Base-by-base conservation (phyloP, 2,329 filamentous ascomycete species). In the Fusarium euwallaceae region DNA sequence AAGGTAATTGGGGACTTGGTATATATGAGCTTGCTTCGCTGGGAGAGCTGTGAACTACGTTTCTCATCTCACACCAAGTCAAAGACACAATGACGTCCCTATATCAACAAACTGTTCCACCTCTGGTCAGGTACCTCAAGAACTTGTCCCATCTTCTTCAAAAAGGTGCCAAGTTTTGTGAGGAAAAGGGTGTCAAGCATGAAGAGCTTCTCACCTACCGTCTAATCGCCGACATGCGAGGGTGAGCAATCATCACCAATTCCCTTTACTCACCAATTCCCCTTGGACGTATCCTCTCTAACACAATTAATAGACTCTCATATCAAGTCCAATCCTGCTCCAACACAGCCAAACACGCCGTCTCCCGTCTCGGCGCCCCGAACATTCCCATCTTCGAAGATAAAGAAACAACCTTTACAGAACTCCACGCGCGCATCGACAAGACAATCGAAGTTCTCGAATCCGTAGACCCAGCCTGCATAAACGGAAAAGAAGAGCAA, bases 361-460 rank as follows among this genome's bases (percentile, higher is more conserved):
- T 70, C 29, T 41, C 71, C 4, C 77, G 77, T 7, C 58, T 78
- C 5, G 76, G 76, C 11, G 69, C 61, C 10, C 41, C 66, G 2
- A 56, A 76, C 34, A 48, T 74, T 1, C 76, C 76, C 22, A 16
- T n/a, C 8, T 71, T 77, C 4, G 72, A 74, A 34, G 61, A 79
- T 22, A 73, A 78, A 1, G 82, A 82, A 27, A 63, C 74, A 61
- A 78, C 80, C 2, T 76, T 83, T 11, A 81, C 79, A 2, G 75
- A 82, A n/a, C 75, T 79, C 61, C 78, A 81, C 67, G 68, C 72
- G 1, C 76, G 79, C 36, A 78, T 84, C 43, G 16, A 75, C 53
- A 60, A 63, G 6, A 77, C 79, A 20, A 69, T 81, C 11, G 59
- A 77, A 8, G 7, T 79, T 6, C 68, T 87, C 16, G 83, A 83